phyloP scores from a whole-genome alignment of 768 basidiomycete genomes.

The Boletus sensibilis region DNA sequence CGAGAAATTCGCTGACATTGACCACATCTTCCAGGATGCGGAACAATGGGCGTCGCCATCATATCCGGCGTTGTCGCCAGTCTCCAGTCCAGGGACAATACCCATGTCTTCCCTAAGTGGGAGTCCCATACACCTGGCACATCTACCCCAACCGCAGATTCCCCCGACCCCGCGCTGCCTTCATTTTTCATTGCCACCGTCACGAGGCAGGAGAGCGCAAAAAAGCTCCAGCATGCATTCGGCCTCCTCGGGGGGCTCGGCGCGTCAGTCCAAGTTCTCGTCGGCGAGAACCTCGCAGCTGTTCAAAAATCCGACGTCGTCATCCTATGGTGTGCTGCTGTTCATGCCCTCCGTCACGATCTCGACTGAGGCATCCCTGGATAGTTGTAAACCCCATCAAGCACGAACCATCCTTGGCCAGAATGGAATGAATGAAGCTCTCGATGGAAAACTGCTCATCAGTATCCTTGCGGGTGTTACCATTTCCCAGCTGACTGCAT shows the following conservation, averaged over 20 bases:
- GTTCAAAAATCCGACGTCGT: conserved; percentile 79
- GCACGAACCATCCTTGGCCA: conserved; percentile 72
- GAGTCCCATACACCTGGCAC: conserved; percentile 73
- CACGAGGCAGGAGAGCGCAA: conserved; percentile 69
- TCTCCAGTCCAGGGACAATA: conserved; percentile 52
- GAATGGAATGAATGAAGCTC: conserved; percentile 75
- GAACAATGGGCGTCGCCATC: conserved; percentile 97
- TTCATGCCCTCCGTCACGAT: not conserved
- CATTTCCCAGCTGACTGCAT: conserved; percentile 70
- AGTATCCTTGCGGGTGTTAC: conserved; percentile 98
- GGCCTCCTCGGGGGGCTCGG: conserved; percentile 56
- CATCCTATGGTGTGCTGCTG: conserved; percentile 74
- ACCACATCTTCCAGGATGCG: conserved; percentile 66
- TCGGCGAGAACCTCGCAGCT: conserved; percentile 69
- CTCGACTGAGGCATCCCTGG: conserved; percentile 1
- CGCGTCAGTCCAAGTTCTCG: conserved; percentile 64
- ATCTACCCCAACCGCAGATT: conserved; percentile 56
- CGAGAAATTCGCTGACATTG: conserved; percentile 11
- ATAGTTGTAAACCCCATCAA: conserved; percentile 91
- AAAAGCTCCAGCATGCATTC: conserved; percentile 64
- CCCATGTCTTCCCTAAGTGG: conserved; percentile 48
- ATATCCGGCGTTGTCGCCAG: conserved; percentile 89
- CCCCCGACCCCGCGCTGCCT: conserved; percentile 69
- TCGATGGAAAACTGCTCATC: conserved; percentile 88
- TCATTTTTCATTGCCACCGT: conserved; percentile 86